Evolutionary conservation across 2,329 filamentous ascomycete species (phyloP), one percentile per base, ranked within the genome.

Genomic region (Diaporthe destruens): DNA sequence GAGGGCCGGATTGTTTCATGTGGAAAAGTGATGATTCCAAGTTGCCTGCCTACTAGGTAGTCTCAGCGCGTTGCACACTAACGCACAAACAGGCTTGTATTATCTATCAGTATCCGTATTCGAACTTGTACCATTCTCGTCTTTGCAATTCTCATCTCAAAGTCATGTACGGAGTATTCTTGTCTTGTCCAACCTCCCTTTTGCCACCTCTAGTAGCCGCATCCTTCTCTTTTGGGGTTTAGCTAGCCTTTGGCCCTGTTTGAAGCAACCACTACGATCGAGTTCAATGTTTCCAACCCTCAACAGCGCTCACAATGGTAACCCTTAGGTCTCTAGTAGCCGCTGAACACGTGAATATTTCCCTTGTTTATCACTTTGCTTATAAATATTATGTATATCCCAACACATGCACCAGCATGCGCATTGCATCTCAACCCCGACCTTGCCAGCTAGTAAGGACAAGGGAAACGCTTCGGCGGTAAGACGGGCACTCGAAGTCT

Each of bases 251-350:
- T 1, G 42, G 59, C 18, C 42, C 59, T 65, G 8, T 34, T 42
- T n/a, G 25, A 49, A 39, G 57, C 42, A 9, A 63, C 39, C 9
- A 34, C 42, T 8, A 49, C 25, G 6, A 25, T 49, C 3, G 29
- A 49, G 11, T 23, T 29, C 29, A 29, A 29, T 29, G 29, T 29
- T 36, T 2, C 42, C 42, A 23, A 42, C 59, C 29, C 25, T 34
- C 18, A 63, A 49, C 25, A 34, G 39, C 18, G 42, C 59, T 49
- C 59, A 65, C 42, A 36, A 65, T 34, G 59, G 42, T 3, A 25
- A 65, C 29, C 3, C 29, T 3, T 51, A 18, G 44, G 59, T 18
- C 44, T 51, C 20, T 36, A 14, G 44, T 34, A 29, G 42, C 11
- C 18, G 16, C 42, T 23, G 3, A 36, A 7, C 23, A 12, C 23